phyloP scores from a whole-genome alignment of 2,329 filamentous ascomycete genomes.

The Periconia sp. region DNA sequence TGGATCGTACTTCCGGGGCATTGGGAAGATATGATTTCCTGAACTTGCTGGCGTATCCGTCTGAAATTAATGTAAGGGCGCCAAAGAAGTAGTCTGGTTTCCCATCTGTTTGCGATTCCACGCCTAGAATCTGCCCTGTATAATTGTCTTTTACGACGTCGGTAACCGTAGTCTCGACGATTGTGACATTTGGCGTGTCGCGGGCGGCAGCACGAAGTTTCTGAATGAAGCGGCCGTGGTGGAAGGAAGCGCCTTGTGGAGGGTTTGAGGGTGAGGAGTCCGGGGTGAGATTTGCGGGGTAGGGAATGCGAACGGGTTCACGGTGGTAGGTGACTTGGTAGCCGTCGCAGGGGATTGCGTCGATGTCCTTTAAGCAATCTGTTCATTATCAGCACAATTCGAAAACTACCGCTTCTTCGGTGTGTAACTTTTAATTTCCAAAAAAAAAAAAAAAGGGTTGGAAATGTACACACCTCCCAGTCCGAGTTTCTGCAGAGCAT shows the following conservation, averaged over 20 bases:
- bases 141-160: constrained; percentile 74
- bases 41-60: constrained; percentile 93
- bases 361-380: constrained; percentile 87
- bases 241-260: constrained; percentile 81
- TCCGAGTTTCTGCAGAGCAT: constrained; percentile 80
- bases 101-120: constrained; percentile 73
- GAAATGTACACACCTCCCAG: constrained; percentile 54
- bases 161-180: constrained; percentile 87
- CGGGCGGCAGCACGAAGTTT: constrained; percentile 78
- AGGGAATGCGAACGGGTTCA: constrained; percentile 75
- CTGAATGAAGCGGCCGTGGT: constrained; percentile 92
- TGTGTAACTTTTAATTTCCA: no score
- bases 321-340: constrained; percentile 88
- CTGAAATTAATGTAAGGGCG: constrained; percentile 83
- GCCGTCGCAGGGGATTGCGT: constrained; percentile 80
- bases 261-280: constrained; percentile 37
- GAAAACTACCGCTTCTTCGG: no score
- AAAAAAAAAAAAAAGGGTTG: no score
- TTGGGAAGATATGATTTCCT: constrained; percentile 76
- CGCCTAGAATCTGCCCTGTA: constrained; percentile 78
- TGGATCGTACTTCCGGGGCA: constrained; percentile 74
- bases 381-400: no score
- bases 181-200: constrained; percentile 79
- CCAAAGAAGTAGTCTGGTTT: constrained; percentile 80
- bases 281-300: constrained; percentile 66